Conservation (phyloP, 1,284 basidiomycete genomes). For the Pseudozyma flocculosa region DNA sequence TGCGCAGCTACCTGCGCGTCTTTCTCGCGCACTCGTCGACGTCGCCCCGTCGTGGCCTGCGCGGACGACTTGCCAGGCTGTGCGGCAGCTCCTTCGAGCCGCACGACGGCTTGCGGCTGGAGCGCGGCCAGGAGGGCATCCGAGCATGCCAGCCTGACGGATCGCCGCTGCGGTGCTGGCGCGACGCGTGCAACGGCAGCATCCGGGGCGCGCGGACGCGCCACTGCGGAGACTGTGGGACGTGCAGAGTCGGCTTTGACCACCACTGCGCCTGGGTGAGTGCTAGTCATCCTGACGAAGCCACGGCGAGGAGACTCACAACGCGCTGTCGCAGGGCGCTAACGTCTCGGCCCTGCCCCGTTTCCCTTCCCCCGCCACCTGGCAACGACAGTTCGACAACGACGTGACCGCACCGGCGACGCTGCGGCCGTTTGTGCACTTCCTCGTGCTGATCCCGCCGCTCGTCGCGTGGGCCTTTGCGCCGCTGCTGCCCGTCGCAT, state of each 20-base stretch:
- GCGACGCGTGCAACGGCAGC: conserved; percentile 16
- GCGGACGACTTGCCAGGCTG: conserved; percentile 1
- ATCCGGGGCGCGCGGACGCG: conserved; percentile 16
- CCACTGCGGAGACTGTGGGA: conserved; percentile 33
- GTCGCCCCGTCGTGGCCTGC: not conserved
- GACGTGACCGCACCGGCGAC: conserved; percentile 20
- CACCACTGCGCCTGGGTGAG: conserved; percentile 31
- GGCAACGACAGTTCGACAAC: conserved; percentile 24
- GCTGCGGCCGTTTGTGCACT: conserved; percentile 9
- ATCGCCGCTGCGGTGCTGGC: conserved; percentile 13
- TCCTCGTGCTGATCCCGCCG: conserved; percentile 17
- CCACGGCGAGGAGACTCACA: too few species aligned
- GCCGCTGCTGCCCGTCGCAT: conserved; percentile 12
- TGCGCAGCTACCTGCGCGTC: conserved; percentile 18
- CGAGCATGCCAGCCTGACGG: conserved; percentile 12
- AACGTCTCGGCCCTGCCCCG: too few species aligned
- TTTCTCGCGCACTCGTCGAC: conserved; percentile 13
- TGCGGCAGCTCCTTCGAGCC: conserved; percentile 7
- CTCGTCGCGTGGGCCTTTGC: conserved; percentile 8
- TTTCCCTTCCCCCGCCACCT: too few species aligned
- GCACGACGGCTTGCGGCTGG: not conserved
- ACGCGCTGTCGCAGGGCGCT: too few species aligned
- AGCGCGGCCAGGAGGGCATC: not conserved
- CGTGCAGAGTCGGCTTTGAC: conserved; percentile 26
- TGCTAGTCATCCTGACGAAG: not conserved